Evolutionary conservation across 1,284 basidiomycete species (phyloP), one percentile per base, ranked within the genome.

Genomic region (Marasmius tenuissimus): DNA sequence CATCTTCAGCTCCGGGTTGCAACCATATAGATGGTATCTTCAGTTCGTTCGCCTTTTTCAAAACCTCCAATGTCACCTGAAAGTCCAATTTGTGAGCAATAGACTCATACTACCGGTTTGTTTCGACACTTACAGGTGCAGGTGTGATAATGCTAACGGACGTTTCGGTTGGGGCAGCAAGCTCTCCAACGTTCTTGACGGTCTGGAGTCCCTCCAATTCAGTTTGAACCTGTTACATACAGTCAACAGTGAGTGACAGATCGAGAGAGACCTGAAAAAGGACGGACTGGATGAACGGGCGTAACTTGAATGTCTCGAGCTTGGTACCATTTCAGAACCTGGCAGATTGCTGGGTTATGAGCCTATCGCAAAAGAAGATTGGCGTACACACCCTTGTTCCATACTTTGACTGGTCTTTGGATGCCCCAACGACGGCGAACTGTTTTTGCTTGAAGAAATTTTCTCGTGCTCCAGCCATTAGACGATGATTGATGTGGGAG

Each of bases 1-100:
- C 83, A 69, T 92, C 87, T 66, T 89, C 87, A 10, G 92, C 91
- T 27, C 93, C 93, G 12, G 93, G 93, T 73, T 96, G 93, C 45
- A 95, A 82, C 93, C 93, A 96, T 52, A 94, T 78, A 1, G 85
- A 81, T 16, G 87, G 86, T 10, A 93, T 78, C 37, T 77, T 75
- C 27, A 88, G 78, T 1, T 81, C 78, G 70, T 87, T 88, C 7
- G 88, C 88, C 63, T 86, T 81, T 69, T 88, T 78, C 65, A 92
- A 75, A 56, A 91, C 67, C 27, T 77, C 78, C 50, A 91, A 80
- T 9, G 91, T 92, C 55, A 93, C 77, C 88, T 92, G 72, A 27
- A 71, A 61, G 27, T 62, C 59, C 16, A 53, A 39, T 38, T 18
- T 42, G 18, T 47, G 40, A 57, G 33, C 62, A 50, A 48, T 8